These are phyloP conservation scores for Solanum rostratum DNA, from an alignment of 257 asterid species.

Conservation along the genomic window DNA sequence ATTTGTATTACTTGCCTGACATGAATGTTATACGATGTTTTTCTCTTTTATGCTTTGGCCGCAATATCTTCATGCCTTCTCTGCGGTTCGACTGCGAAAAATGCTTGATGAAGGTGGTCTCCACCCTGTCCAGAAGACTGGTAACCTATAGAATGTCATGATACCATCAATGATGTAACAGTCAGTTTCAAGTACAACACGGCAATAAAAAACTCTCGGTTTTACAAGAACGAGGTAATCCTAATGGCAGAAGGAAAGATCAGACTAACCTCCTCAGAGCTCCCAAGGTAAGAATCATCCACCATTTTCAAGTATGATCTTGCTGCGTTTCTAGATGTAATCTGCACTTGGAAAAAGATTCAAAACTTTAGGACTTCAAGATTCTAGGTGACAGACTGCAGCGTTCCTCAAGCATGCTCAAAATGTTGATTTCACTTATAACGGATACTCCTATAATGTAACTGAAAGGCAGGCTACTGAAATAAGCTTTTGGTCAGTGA, in stretches of 20 bases:
- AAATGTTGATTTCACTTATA: not conserved
- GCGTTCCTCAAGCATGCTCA: not conserved
- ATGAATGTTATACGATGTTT: constrained; percentile 55
- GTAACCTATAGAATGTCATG: constrained; percentile 28
- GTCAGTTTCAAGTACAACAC: not conserved
- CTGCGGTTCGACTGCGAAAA: constrained; percentile 52
- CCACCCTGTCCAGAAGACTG: constrained; percentile 56
- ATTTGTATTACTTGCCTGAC: constrained; percentile 34
- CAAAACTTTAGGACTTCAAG: not conserved
- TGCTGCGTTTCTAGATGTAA: constrained; percentile 56
- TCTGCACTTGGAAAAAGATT: constrained; percentile 29
- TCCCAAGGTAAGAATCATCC: constrained; percentile 57
- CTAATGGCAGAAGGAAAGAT: not conserved
- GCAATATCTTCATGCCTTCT: constrained; percentile 67
- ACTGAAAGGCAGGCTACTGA: not conserved
- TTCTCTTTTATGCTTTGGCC: constrained; percentile 57
- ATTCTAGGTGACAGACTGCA: not conserved
- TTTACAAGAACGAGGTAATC: not conserved
- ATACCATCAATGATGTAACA: not conserved
- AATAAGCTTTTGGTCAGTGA: not conserved
- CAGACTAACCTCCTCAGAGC: constrained; percentile 55
- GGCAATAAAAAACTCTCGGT: not conserved
- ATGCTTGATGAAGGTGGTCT: constrained; percentile 42
- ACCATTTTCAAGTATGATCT: constrained; percentile 66
- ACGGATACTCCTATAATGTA: not conserved